These are phyloP conservation scores for Phyllachora maydis DNA, from an alignment of 2,329 filamentous ascomycete genomes.

Conservation along the genomic window DNA sequence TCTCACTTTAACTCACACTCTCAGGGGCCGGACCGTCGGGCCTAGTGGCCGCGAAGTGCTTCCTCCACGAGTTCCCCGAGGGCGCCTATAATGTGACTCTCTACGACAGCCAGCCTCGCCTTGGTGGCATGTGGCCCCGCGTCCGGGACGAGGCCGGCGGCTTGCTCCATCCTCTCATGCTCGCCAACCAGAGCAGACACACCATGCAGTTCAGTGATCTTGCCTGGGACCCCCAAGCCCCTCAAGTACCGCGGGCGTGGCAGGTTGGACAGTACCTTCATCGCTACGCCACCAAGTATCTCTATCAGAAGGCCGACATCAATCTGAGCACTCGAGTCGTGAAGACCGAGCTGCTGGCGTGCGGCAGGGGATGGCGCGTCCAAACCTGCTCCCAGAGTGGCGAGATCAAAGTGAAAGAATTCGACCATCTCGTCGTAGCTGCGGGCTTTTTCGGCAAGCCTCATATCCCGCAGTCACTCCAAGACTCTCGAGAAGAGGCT, in stretches of 20 bases:
- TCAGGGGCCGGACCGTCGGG: conserved; percentile 49
- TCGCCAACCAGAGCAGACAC: conserved; percentile 57
- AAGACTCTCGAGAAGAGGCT: too few species aligned
- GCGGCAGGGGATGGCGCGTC: conserved; percentile 4
- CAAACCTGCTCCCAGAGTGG: conserved; percentile 6
- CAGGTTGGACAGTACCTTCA: conserved; percentile 56
- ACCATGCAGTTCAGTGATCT: conserved; percentile 55
- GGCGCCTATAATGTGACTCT: conserved; percentile 45
- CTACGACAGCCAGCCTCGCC: conserved; percentile 41
- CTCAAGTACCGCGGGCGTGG: conserved; percentile 57
- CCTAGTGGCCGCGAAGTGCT: conserved; percentile 50
- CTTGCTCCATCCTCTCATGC: conserved; percentile 44
- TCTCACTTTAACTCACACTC: conserved; percentile 1
- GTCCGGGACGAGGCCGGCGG: conserved; percentile 23
- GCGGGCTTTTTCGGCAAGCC: conserved; percentile 58
- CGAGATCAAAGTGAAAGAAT: conserved; percentile 23
- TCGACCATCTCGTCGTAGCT: conserved; percentile 52
- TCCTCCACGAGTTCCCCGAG: conserved; percentile 36
- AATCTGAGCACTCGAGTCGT: conserved; percentile 26
- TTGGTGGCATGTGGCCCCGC: conserved; percentile 64
- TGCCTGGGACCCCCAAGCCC: conserved; percentile 39
- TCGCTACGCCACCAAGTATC: conserved; percentile 38
- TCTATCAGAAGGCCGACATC: conserved; percentile 17
- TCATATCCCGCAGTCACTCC: conserved; percentile 23
- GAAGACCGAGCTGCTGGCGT: conserved; percentile 12